phyloP scores from a whole-genome alignment of 2,329 filamentous ascomycete species.

The Alternaria sp. region DNA sequence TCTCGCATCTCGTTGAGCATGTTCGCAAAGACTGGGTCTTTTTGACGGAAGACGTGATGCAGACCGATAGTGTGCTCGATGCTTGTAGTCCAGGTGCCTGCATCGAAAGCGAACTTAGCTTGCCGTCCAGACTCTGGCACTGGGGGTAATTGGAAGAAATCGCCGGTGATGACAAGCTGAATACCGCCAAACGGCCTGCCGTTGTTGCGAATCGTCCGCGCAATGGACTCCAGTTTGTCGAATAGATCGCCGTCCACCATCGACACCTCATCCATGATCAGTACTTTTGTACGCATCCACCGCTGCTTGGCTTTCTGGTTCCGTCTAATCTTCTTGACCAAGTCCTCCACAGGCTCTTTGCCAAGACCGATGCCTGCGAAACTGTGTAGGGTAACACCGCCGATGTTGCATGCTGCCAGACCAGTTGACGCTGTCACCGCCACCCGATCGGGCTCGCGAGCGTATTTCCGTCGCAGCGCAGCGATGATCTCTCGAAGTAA shows the following conservation, averaged over 20 bases:
- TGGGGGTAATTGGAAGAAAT: conserved; percentile 96
- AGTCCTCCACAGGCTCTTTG: conserved; percentile 79
- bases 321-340: conserved; percentile 88
- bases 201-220: conserved; percentile 84
- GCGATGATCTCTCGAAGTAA: conserved; percentile 90
- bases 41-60: conserved; percentile 95
- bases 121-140: conserved; percentile 79
- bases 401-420: conserved; percentile 94
- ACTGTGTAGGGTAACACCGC: conserved; percentile 93
- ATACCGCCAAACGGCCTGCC: conserved; percentile 94
- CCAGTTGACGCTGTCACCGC: conserved; percentile 96
- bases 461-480: conserved; percentile 77
- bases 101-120: conserved; percentile 91
- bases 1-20: conserved; percentile 99
- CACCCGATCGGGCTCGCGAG: conserved; percentile 78
- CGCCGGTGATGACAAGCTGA: conserved; percentile 91
- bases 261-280: conserved; percentile 94
- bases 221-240: conserved; percentile 91
- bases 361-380: conserved; percentile 95
- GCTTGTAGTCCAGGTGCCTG: conserved; percentile 86
- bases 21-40: conserved; percentile 83
- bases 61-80: conserved; percentile 96
- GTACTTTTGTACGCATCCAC: conserved; percentile 85
- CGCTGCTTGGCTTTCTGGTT: conserved; percentile 87
- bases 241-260: conserved; percentile 99